Evolutionary conservation across 345 rosid species (phyloP).

Genomic region (Lagerstroemia speciosa): DNA sequence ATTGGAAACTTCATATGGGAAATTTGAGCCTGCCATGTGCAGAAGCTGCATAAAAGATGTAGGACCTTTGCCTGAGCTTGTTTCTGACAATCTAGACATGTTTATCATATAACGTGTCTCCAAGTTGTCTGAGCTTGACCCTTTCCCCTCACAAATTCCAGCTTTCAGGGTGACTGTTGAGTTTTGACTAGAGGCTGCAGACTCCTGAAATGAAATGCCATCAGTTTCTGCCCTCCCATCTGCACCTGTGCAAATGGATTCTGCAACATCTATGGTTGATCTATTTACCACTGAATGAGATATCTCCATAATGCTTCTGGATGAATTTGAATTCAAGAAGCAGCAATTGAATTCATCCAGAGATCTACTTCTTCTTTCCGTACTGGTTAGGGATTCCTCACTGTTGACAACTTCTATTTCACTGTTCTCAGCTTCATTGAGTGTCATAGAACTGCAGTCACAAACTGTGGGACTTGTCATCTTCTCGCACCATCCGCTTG

Average conservation of each 20-base stretch:
- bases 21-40: constrained; percentile 32
- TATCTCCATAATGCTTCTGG: constrained; percentile 16
- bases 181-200: constrained; percentile 41
- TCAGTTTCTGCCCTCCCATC: constrained; percentile 16
- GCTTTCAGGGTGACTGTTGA: constrained; percentile 27
- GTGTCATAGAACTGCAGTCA: constrained; percentile 36
- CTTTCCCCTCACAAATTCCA: constrained; percentile 42
- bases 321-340: constrained; percentile 15
- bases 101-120: constrained; percentile 23
- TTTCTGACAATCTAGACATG: constrained; percentile 6
- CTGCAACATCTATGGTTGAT: constrained; percentile 23
- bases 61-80: constrained; percentile 15
- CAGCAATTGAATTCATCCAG: constrained; percentile 22
- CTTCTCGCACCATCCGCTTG: constrained; percentile 28
- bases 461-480: constrained; percentile 26
- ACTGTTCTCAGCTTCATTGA: constrained; percentile 21
- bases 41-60: constrained; percentile 51
- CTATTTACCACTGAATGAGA: constrained; percentile 18
- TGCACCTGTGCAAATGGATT: constrained; percentile 7
- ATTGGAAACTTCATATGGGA: constrained; percentile 18
- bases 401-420: constrained; percentile 43
- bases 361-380: constrained; percentile 25
- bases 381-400: constrained; percentile 33
- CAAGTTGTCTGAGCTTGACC: constrained; percentile 39
- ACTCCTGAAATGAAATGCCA: constrained; percentile 44